Evolutionary conservation across 2,329 filamentous ascomycete genomes (phyloP), one percentile per base, ranked within the genome.

Genomic region (Berkeleyomyces basicola): DNA sequence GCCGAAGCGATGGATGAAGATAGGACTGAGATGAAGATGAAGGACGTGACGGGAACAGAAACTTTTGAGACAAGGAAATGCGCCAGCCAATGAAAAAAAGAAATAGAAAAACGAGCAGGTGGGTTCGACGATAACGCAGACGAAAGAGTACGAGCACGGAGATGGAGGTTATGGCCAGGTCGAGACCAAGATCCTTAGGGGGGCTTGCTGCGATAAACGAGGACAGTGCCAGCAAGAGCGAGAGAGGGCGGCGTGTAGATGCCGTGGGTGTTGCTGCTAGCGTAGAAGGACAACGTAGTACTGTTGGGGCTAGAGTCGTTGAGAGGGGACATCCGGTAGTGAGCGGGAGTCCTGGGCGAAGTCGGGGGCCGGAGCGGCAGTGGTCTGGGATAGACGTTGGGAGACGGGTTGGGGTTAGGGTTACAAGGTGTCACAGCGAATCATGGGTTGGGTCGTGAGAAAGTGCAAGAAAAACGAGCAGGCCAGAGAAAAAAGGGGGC

Each of bases 291-390:
- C 3, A 7, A 16, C 46, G 16, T 7, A 44, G 47, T 37, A 31
- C 43, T 37, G 7, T 46, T 31, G 37, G 33, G 9, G 43, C 33
- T 33, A 16, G 47, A 61, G 51, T 61, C 49, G 37, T 31, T 36
- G 42, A 39, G 36, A 44, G 60, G 49, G 47, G 60, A 46, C 60
- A 61, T 61, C 60, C 60, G 60, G 60, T 57, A 53, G 39, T 43
- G 60, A 59, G 49, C 37, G 31, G 31, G 4, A 16, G 31, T 37
- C 33, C 49, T 53, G 14, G 23, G 9, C 14, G 31, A 31, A 6
- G 5, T 53, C 33, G 4, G 23, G 46, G 49, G 49, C 49, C 49
- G 14, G 11, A 4, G 7, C 49, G 14, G 49, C 33, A 53, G 49
- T 51, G 6, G 31, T 16, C 16, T 16, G 16, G 31, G 39, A 39